These are phyloP conservation scores for Kodamaea leandrae DNA, from an alignment of 805 yeast species.

Conservation along the genomic window DNA sequence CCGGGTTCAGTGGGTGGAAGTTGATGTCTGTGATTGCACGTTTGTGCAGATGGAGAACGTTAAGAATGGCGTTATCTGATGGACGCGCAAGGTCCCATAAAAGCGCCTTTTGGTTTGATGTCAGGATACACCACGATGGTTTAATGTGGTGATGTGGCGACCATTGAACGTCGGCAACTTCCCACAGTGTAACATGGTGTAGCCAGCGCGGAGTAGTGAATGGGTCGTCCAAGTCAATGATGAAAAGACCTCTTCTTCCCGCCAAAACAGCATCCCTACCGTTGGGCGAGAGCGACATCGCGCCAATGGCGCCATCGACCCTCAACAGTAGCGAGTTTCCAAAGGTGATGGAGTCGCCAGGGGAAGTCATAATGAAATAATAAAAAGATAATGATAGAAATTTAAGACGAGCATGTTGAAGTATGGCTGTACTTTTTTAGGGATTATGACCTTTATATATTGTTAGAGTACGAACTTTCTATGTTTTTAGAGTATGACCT, in stretches of 20 bases:
- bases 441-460: no score
- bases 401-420: no score
- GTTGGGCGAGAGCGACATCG: conserved; percentile 84
- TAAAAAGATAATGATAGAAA: not conserved
- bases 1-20: conserved; percentile 86
- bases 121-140: conserved; percentile 89
- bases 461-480: no score
- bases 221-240: conserved; percentile 94
- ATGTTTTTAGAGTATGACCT: no score
- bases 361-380: conserved; percentile 17
- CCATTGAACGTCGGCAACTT: conserved; percentile 99
- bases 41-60: conserved; percentile 83
- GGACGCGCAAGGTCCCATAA: conserved; percentile 88
- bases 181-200: conserved; percentile 92
- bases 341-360: conserved; percentile 53
- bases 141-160: conserved; percentile 78
- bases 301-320: conserved; percentile 89
- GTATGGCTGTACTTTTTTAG: no score
- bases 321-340: conserved; percentile 78
- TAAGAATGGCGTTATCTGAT: conserved; percentile 70
- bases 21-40: conserved; percentile 95
- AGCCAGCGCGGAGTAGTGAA: conserved; percentile 93
- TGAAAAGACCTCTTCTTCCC: conserved; percentile 73
- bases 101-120: conserved; percentile 92
- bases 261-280: conserved; percentile 95